These are phyloP conservation scores for Aspergillaceae sp. DNA, from an alignment of 2,329 filamentous ascomycete genomes.

Conservation along the genomic window DNA sequence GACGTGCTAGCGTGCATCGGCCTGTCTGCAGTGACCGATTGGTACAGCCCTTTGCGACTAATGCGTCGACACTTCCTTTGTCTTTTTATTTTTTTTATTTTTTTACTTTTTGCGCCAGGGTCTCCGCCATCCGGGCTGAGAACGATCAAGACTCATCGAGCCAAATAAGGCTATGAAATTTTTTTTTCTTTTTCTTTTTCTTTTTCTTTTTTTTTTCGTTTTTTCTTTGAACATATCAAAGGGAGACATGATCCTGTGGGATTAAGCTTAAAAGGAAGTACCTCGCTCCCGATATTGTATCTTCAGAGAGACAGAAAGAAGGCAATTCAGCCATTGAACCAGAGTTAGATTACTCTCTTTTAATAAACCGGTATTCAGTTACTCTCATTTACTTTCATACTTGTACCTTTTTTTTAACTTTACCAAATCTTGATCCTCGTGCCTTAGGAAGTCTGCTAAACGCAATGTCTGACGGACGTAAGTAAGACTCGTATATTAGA, in stretches of 20 bases:
- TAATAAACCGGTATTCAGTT: too few species aligned
- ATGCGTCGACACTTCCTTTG: not conserved
- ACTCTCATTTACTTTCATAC: too few species aligned
- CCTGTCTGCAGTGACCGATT: slow-evolving; percentile 8
- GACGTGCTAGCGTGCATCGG: too few species aligned
- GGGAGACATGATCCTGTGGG: not conserved
- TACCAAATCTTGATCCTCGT: not conserved
- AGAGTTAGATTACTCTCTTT: too few species aligned
- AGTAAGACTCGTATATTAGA: slow-evolving; percentile 16
- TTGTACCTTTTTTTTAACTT: not conserved
- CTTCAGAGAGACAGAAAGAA: not conserved
- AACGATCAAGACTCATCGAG: not conserved
- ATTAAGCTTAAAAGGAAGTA: slow-evolving; percentile 1
- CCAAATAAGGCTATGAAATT: not conserved
- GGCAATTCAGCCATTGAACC: too few species aligned
- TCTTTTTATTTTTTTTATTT: not conserved
- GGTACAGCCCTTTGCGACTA: slow-evolving; percentile 21
- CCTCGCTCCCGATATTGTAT: not conserved
- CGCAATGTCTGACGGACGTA: slow-evolving; percentile 51
- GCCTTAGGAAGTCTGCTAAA: not conserved
- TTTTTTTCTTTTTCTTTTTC: too few species aligned
- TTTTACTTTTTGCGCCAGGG: not conserved
- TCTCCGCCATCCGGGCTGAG: not conserved
- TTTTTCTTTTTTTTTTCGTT: too few species aligned
- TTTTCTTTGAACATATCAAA: not conserved